Percentiles rank a stretch among this genome's conserved stretches.
Evolutionary conservation across 345 rosid species (phyloP).

Genomic region (Hibiscus mutabilis): DNA sequence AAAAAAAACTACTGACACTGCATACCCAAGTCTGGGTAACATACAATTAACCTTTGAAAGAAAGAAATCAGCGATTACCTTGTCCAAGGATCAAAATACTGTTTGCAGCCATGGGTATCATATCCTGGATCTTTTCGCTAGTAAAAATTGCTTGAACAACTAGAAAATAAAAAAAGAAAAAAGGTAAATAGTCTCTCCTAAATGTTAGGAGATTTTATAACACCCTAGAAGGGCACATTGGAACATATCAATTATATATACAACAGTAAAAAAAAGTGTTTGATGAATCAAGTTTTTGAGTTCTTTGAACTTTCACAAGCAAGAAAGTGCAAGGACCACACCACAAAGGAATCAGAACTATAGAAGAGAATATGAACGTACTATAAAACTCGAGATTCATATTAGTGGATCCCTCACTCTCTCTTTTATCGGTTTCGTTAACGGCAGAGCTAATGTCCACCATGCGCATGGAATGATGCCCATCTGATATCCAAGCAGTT

Average conservation of each 20-base stretch:
- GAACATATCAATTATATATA: background rate
- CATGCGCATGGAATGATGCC: conserved; percentile 47
- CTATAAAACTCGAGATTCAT: conserved; percentile 40
- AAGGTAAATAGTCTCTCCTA: background rate
- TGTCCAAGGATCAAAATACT: conserved; percentile 61
- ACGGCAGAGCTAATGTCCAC: conserved; percentile 36
- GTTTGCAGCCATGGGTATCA: conserved; percentile 42
- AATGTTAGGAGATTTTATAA: background rate
- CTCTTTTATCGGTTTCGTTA: conserved; percentile 35
- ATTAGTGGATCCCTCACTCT: conserved; percentile 26
- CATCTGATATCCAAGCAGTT: conserved; percentile 69
- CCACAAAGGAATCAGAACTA: background rate
- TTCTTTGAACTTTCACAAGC: background rate
- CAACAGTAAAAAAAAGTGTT: background rate
- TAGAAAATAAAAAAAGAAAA: conserved; percentile 20
- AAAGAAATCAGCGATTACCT: conserved; percentile 36
- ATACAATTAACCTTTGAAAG: background rate
- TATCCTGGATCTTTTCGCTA: conserved; percentile 55
- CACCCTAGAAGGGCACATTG: background rate
- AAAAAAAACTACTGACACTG: background rate
- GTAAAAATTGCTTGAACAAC: conserved; percentile 54
- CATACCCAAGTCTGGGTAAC: background rate
- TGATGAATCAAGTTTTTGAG: background rate
- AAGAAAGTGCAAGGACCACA: background rate
- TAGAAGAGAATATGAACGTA: background rate